A percentile compares a stretch with the other conserved stretches of the same genome.
Evolutionary conservation across 2,329 filamentous ascomycete species (phyloP).

Genomic region (Aureobasidium sp.): DNA sequence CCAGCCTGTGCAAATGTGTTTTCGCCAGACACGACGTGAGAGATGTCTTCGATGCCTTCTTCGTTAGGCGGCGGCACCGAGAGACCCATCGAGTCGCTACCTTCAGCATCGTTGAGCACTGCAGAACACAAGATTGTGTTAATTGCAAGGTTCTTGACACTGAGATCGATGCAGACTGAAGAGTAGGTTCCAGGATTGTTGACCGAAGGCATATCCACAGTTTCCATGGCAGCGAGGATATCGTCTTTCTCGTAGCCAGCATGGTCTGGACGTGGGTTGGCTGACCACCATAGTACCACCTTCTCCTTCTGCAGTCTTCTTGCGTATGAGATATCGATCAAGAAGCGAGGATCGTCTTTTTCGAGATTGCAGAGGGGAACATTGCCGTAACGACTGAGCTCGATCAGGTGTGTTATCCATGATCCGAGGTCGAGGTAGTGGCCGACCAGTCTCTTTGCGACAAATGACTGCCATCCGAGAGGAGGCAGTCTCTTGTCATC

Average conservation of each 20-base stretch:
- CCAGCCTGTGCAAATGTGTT: slow-evolving; percentile 90
- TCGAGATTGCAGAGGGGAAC: slow-evolving; percentile 93
- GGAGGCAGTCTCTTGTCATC: slow-evolving; percentile 82
- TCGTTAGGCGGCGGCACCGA: slow-evolving; percentile 63
- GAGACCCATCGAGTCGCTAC: slow-evolving; percentile 76
- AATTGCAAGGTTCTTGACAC: slow-evolving; percentile 88
- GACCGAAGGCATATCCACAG: slow-evolving; percentile 81
- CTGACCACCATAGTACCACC: slow-evolving; percentile 96
- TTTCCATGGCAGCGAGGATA: slow-evolving; percentile 71
- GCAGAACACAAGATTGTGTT: slow-evolving; percentile 97
- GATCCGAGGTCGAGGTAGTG: slow-evolving; percentile 89
- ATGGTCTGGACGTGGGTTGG: slow-evolving; percentile 79
- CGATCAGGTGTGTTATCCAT: slow-evolving; percentile 82
- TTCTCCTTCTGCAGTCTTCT: slow-evolving; percentile 82
- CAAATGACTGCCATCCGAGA: slow-evolving; percentile 85
- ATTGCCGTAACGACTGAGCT: slow-evolving; percentile 84
- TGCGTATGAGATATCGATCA: slow-evolving; percentile 95
- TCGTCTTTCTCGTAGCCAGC: slow-evolving; percentile 94
- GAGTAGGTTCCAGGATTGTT: slow-evolving; percentile 92
- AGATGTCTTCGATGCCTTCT: slow-evolving; percentile 51
- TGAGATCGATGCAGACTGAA: slow-evolving; percentile 91
- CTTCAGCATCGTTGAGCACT: slow-evolving; percentile 92
- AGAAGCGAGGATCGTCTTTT: slow-evolving; percentile 82
- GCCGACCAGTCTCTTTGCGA: slow-evolving; percentile 74
- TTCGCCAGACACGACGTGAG: slow-evolving; percentile 60